These are phyloP conservation scores for Monosporascus sp. DNA, from an alignment of 2,329 filamentous ascomycete species.

Conservation along the genomic window DNA sequence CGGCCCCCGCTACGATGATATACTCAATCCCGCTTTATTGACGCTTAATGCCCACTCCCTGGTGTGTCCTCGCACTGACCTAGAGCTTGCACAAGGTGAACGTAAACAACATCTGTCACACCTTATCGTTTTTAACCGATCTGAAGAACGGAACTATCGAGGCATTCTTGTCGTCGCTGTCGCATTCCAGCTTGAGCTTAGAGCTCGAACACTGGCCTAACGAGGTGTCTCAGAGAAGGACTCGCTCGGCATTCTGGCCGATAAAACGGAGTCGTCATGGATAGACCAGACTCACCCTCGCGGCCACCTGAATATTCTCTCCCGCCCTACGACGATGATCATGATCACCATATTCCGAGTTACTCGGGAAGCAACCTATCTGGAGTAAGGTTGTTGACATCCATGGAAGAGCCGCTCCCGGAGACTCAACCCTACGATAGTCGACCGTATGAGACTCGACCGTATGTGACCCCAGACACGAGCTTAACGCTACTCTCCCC, in stretches of 20 bases:
- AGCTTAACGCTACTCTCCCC: constrained; percentile 8
- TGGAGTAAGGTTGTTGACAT: constrained; percentile 58
- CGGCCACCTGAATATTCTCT: constrained; percentile 55
- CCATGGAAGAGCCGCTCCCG: constrained; percentile 50
- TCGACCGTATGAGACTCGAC: constrained; percentile 23
- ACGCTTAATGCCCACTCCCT: no score
- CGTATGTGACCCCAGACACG: constrained; percentile 47
- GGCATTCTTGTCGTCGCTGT: neutral
- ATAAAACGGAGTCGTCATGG: constrained; percentile 34
- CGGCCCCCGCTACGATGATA: no score
- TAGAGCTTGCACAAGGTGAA: no score
- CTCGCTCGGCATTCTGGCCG: constrained; percentile 15
- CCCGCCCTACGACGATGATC: constrained; percentile 52
- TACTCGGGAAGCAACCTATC: constrained; percentile 42
- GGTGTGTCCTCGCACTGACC: no score
- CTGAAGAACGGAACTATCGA: neutral
- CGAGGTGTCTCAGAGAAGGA: constrained; percentile 13
- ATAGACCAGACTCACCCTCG: constrained; percentile 44
- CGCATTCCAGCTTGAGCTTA: constrained; percentile 10
- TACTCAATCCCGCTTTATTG: no score
- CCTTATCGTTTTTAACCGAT: neutral
- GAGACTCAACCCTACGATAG: constrained; percentile 51
- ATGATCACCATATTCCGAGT: constrained; percentile 40
- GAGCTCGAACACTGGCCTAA: constrained; percentile 1
- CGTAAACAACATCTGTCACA: neutral